A percentile compares a stretch with the other conserved stretches of the same genome.
Conservation (phyloP, 1,284 basidiomycete genomes). For the Earliella scabrosa region DNA sequence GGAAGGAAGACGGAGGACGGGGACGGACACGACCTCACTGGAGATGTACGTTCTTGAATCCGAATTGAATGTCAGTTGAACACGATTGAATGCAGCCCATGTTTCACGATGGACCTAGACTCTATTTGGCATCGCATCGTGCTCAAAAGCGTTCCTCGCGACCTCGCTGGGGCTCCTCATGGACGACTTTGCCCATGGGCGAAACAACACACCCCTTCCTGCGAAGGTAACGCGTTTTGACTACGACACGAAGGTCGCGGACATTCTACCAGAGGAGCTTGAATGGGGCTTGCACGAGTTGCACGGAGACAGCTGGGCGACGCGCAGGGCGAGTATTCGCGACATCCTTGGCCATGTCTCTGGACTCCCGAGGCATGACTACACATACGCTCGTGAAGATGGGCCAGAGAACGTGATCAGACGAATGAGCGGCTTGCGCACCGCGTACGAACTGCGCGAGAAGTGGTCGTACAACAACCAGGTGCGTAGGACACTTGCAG, state of each 20-base stretch:
- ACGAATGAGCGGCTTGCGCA: constrained; percentile 38
- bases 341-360: constrained; percentile 33
- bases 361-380: constrained; percentile 37
- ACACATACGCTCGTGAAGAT: constrained; percentile 35
- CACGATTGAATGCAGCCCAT: no score
- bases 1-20: constrained; percentile 35
- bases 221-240: constrained; percentile 9
- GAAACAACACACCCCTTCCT: constrained; percentile 26
- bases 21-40: constrained; percentile 25
- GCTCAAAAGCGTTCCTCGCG: constrained; percentile 45
- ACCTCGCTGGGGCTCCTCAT: constrained; percentile 37
- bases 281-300: constrained; percentile 38
- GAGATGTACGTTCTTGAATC: constrained; percentile 33
- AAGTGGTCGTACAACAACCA: constrained; percentile 47
- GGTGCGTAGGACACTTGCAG: constrained; percentile 24
- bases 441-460: constrained; percentile 45
- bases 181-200: constrained; percentile 24
- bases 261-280: constrained; percentile 42
- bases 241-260: constrained; percentile 42
- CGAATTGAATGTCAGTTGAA: not conserved
- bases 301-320: constrained; percentile 39
- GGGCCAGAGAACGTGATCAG: constrained; percentile 31
- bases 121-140: constrained; percentile 45
- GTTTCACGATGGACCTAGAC: constrained; percentile 31
- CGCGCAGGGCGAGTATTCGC: constrained; percentile 38